Percentiles rank a stretch among this genome's conserved stretches.
Conservation (phyloP, 345 rosid species). For the Cardamine occulta region DNA sequence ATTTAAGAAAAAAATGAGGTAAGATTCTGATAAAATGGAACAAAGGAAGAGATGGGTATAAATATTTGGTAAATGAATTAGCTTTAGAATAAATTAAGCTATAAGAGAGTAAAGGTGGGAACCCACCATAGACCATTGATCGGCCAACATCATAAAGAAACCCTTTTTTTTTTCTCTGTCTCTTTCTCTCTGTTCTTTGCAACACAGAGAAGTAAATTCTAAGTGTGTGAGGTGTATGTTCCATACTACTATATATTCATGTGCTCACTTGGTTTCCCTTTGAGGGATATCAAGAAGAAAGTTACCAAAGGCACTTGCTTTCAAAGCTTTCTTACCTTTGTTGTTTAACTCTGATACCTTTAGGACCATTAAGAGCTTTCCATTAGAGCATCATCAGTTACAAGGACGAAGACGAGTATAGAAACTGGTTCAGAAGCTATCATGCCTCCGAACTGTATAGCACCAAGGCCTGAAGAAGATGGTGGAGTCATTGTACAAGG, state of each 20-base stretch:
- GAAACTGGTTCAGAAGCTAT: conserved; percentile 36
- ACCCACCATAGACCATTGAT: conserved; percentile 48
- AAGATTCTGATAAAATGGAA: conserved; percentile 46
- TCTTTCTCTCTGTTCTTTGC: conserved; percentile 31
- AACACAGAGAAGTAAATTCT: conserved; percentile 28
- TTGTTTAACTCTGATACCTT: conserved; percentile 15
- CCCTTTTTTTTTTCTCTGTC: conserved; percentile 27
- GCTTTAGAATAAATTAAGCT: conserved; percentile 37
- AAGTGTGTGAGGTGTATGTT: conserved; percentile 32
- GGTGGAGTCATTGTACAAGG: conserved; percentile 47
- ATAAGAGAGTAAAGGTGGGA: conserved; percentile 41
- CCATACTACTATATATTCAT: conserved; percentile 56
- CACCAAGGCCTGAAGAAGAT: conserved; percentile 60
- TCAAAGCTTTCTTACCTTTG: conserved; percentile 40
- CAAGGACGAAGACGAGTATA: conserved; percentile 6
- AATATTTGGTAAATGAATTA: conserved; percentile 46
- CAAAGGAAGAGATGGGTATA: conserved; percentile 47
- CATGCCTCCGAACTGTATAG: conserved; percentile 59
- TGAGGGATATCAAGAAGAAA: conserved; percentile 52
- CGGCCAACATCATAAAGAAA: conserved; percentile 48
- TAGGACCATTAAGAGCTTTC: conserved; percentile 30
- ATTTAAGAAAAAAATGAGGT: conserved; percentile 22
- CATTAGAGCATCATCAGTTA: conserved; percentile 19
- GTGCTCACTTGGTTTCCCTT: conserved; percentile 55
- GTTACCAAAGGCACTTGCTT: conserved; percentile 42